phyloP scores from a whole-genome alignment of 495 filamentous ascomycete genomes.

The Penicillium tannophilum region DNA sequence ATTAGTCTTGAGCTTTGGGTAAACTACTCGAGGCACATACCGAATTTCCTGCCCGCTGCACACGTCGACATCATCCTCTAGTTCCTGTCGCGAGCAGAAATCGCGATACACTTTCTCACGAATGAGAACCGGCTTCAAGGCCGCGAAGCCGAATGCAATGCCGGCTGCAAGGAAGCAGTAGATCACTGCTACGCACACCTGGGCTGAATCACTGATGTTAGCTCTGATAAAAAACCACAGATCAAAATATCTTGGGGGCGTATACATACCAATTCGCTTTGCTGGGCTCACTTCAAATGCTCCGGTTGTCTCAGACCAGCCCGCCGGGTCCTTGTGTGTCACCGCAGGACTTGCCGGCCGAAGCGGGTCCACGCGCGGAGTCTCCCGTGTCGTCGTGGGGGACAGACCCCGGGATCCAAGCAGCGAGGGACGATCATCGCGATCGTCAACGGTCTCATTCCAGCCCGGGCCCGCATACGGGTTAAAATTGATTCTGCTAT shows the following conservation, averaged over 20 bases:
- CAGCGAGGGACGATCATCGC: constrained; percentile 33
- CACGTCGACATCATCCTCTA: constrained; percentile 61
- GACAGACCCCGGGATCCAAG: constrained; percentile 23
- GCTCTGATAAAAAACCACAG: not conserved
- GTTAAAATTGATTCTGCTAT: constrained; percentile 48
- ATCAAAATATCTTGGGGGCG: not conserved
- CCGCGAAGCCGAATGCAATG: constrained; percentile 74
- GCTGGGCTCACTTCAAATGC: constrained; percentile 70
- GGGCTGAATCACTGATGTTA: constrained; percentile 29
- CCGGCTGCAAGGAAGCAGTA: constrained; percentile 82
- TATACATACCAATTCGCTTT: constrained; percentile 62
- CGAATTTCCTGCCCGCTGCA: constrained; percentile 78
- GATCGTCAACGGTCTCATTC: constrained; percentile 36
- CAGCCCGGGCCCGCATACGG: constrained; percentile 47
- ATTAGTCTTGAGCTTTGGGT: constrained; percentile 4
- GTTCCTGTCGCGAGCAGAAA: constrained; percentile 57
- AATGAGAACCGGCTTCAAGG: constrained; percentile 70
- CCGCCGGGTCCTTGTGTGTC: constrained; percentile 16
- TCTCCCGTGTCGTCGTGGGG: constrained; percentile 28
- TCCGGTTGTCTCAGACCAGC: constrained; percentile 51
- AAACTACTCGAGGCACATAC: constrained; percentile 28
- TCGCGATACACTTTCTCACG: constrained; percentile 66
- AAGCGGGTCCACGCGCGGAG: constrained; percentile 14
- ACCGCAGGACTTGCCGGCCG: constrained; percentile 12
- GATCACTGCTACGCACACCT: constrained; percentile 60